Evolutionary conservation across 2,329 filamentous ascomycete species (phyloP).

Genomic region (Myriosclerotinia curreyana): DNA sequence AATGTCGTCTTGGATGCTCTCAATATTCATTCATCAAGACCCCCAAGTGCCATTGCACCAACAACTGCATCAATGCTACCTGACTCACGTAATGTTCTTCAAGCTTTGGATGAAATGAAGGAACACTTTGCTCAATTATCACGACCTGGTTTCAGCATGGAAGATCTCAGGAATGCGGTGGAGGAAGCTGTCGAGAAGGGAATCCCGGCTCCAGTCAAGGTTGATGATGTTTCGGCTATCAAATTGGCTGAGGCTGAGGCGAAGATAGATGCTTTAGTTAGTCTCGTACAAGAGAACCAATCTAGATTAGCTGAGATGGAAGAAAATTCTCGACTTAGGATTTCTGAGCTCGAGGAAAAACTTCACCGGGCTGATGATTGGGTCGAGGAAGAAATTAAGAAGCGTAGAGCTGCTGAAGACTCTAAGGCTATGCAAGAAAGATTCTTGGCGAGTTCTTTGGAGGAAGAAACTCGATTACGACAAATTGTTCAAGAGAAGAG

Average conservation of each 20-base stretch:
- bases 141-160: conserved; percentile 46
- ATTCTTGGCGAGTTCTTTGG: conserved; percentile 61
- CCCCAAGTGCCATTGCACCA: conserved; percentile 34
- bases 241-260: conserved; percentile 25
- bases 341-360: conserved; percentile 68
- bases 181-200: conserved; percentile 60
- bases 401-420: conserved; percentile 66
- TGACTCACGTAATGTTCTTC: conserved; percentile 52
- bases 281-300: conserved; percentile 57
- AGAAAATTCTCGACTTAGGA: conserved; percentile 23
- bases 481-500: conserved; percentile 60
- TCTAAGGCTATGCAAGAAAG: conserved; percentile 49
- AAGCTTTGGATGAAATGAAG: conserved; percentile 64
- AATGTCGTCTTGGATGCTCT: conserved; percentile 71
- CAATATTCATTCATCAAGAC: conserved; percentile 50
- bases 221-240: conserved; percentile 42
- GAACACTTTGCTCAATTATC: conserved; percentile 50
- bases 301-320: conserved; percentile 46
- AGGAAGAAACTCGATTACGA: conserved; percentile 65
- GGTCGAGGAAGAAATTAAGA: conserved; percentile 60
- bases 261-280: conserved; percentile 52
- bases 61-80: conserved; percentile 34
- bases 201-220: conserved; percentile 49
- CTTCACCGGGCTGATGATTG: conserved; percentile 61
- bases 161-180: conserved; percentile 60